Base-by-base conservation (phyloP, 805 yeast genomes). In the Saccharomycopsis sp. region DNA sequence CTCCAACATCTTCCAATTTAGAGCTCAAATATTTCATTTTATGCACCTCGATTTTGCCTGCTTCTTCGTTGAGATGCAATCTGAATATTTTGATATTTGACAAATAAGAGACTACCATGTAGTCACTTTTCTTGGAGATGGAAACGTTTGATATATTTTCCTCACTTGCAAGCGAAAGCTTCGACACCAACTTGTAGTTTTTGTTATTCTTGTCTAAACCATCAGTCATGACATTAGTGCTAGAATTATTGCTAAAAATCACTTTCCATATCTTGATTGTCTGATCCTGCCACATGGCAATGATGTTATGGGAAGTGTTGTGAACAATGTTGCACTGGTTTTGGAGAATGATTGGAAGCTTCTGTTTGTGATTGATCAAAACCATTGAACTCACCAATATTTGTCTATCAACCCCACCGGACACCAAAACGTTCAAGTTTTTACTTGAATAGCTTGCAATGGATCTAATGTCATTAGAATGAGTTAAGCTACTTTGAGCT, bases 271-370 rank as follows among this genome's bases (percentile, higher is more conserved):
- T 67, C 55, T 86, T 86, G 31, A 89, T 72, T 3, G 71, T 66
- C 55, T 82, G 87, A 50, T 82, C 94, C 52, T 77, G 80, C 92
- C 94, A 89, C 70, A 80, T 69, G 5, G 75, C 68, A 20, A 89
- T 59, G 18, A 77, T 60, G 45, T 78, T 69, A 30, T 69, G 65
- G 4, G 57, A 53, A 34, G 64, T 58, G 46, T 73, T 71, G 10
- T 73, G 54, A 1, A 69, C 52, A 4, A 80, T 67, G 50, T 72
- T 75, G 9, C 79, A 68, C 12, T 59, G 56, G 50, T 68, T 74
- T 50, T 80, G 84, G 37, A 70, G 68, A 36, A 76, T 65, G 13
- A 65, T 53, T 19, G 88, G 75, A 25, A 92, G 59, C 57, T 83
- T 86, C 46, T 76, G 68, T 25, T 25, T 25, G 17, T 30, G 10